Percentiles rank a stretch among this genome's conserved stretches.
Conservation (phyloP, 2,329 filamentous ascomycete species). For the Graphiopsis chlorocephala region DNA sequence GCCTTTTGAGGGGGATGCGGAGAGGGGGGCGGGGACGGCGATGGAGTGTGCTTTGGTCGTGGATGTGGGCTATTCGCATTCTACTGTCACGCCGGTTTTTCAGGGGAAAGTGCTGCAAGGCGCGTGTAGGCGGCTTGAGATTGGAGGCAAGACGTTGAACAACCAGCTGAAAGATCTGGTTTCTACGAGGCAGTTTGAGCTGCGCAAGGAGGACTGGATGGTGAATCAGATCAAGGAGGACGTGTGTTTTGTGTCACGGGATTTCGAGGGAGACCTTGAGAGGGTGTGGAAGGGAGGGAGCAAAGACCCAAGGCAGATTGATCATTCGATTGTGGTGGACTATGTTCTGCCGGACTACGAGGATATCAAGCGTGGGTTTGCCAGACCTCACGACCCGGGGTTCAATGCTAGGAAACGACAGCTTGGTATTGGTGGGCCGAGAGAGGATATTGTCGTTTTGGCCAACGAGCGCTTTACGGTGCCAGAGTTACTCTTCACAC, state of each 20-base stretch:
- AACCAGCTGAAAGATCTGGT: conserved; percentile 89
- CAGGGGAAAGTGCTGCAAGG: conserved; percentile 76
- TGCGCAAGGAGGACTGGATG: conserved; percentile 89
- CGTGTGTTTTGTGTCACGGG: conserved; percentile 66
- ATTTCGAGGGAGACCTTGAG: conserved; percentile 73
- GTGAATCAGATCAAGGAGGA: conserved; percentile 96
- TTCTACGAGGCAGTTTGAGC: conserved; percentile 88
- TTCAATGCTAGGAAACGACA: conserved; percentile 54
- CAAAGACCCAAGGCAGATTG: conserved; percentile 52
- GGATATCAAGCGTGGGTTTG: conserved; percentile 61
- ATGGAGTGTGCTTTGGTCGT: conserved; percentile 83
- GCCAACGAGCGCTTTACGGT: conserved; percentile 90
- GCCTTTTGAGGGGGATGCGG: conserved; percentile 7
- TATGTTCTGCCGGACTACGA: conserved; percentile 87
- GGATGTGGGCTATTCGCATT: conserved; percentile 90
- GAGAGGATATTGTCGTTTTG: conserved; percentile 79
- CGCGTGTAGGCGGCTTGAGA: conserved; percentile 78
- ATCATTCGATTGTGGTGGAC: conserved; percentile 68
- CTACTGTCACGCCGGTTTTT: conserved; percentile 83
- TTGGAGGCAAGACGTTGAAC: conserved; percentile 89
- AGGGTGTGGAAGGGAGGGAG: conserved; percentile 76
- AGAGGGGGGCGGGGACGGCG: conserved; percentile 41
- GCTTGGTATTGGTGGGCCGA: conserved; percentile 46
- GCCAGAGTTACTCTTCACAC: conserved; percentile 85
- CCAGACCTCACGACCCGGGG: conserved; percentile 73